phyloP scores from a whole-genome alignment of 2,329 filamentous ascomycete genomes.

The Calcarisporium arbuscula region DNA sequence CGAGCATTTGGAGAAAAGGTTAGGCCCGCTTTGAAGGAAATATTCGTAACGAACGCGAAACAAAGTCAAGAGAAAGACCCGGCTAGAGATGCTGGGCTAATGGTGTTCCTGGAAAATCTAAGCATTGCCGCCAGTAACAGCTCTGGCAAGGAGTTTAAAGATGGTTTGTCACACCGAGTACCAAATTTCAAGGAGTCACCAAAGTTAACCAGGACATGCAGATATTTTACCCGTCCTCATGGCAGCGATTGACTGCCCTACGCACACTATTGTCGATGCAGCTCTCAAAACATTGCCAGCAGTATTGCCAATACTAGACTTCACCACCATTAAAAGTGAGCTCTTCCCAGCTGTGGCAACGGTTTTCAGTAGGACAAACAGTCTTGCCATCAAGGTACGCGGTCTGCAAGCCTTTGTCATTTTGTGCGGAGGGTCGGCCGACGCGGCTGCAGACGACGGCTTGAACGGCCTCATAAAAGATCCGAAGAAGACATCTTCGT shows the following conservation, averaged over 20 bases:
- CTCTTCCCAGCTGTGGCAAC: slow-evolving; percentile 86
- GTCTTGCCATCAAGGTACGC: slow-evolving; percentile 88
- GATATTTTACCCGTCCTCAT: slow-evolving; percentile 84
- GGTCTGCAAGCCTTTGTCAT: slow-evolving; percentile 86
- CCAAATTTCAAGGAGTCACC: slow-evolving; percentile 6
- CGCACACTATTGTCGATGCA: slow-evolving; percentile 82
- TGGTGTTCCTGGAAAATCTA: slow-evolving; percentile 85
- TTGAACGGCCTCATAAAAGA: slow-evolving; percentile 63
- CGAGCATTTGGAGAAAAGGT: slow-evolving; percentile 80
- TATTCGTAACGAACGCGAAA: slow-evolving; percentile 62
- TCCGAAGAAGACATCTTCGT: slow-evolving; percentile 57
- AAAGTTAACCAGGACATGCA: slow-evolving; percentile 23
- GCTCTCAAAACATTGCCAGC: slow-evolving; percentile 71
- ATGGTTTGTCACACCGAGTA: slow-evolving; percentile 55
- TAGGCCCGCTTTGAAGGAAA: slow-evolving; percentile 75
- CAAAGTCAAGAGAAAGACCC: slow-evolving; percentile 67
- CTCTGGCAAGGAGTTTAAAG: slow-evolving; percentile 88
- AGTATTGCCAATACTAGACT: slow-evolving; percentile 85
- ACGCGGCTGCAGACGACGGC: slow-evolving; percentile 47
- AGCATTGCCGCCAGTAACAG: slow-evolving; percentile 70
- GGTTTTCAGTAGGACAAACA: slow-evolving; percentile 90
- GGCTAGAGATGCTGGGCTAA: slow-evolving; percentile 79
- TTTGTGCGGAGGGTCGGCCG: slow-evolving; percentile 71
- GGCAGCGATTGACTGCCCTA: slow-evolving; percentile 79
- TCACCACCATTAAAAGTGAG: slow-evolving; percentile 94